Base-by-base conservation (phyloP, 345 rosid genomes). In the Eucalyptus virginea region DNA sequence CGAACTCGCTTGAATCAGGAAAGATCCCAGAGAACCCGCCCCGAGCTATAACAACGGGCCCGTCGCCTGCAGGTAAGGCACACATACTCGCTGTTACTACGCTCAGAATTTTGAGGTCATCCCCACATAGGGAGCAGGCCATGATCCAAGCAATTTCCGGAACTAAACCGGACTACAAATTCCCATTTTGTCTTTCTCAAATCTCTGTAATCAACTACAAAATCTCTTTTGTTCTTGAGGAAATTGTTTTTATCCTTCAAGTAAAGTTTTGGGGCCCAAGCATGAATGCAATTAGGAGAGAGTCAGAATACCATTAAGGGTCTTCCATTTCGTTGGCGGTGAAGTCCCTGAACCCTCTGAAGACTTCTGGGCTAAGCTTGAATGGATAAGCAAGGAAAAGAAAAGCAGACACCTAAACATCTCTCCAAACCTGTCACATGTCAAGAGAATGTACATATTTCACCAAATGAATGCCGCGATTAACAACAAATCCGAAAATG, bases 21-120 rank as follows among this genome's bases (percentile, higher is more conserved):
- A 95, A 95, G 23, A 95, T 86, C 86, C 99, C 98, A 1, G 99
- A 94, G 89, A 95, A 95, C 34, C 99, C 99, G 1, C 98, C 99
- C 6, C 97, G 95, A 1, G 98, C 99, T 34, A 96, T 90, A 30
- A 96, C 95, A 37, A 90, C 89, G 37, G 99, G 99, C 40, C 90
- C 86, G 60, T 88, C 13, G 19, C 99, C 99, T 98, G 94, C 88
- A 87, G 10, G 12, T 56, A 49, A n/a, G 50, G 37, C 51, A 86
- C 54, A 51, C 60, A 49, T 37, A 32, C 45, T 28, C n/a, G 9
- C 69, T 23, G 60, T 87, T 34, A 52, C 58, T 18, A 32, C 52
- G 26, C 51, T 86, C 56, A 86, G 24, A 86, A 32, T 28, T 86
- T 86, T 14, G 9, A 47, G 51, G 87, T 5, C 87, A 86, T 52